phyloP scores from a whole-genome alignment of 1,284 basidiomycete genomes.

The Macrocystidia cucumis region DNA sequence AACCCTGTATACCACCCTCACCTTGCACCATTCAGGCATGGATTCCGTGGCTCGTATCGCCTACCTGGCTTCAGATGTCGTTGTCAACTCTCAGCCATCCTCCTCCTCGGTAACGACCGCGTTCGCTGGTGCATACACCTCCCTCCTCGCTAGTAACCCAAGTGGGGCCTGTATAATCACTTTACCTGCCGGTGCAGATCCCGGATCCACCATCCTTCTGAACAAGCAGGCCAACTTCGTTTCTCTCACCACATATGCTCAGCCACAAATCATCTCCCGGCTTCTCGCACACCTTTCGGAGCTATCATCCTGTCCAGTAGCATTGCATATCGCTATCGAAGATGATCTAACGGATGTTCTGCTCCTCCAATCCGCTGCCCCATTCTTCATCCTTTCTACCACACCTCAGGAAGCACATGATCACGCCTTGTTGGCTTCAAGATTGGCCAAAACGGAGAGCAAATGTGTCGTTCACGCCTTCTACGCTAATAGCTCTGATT shows the following conservation, averaged over 20 bases:
- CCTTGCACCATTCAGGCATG: no score
- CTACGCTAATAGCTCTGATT: conserved; percentile 30
- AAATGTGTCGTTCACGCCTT: conserved; percentile 80
- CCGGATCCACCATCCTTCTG: conserved; percentile 43
- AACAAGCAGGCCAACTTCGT: conserved; percentile 34
- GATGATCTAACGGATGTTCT: conserved; percentile 52
- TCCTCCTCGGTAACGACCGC: conserved; percentile 22
- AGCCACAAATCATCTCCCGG: conserved; percentile 37
- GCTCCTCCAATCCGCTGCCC: conserved; percentile 48
- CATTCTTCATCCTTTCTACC: conserved; percentile 57
- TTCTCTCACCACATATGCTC: conserved; percentile 42
- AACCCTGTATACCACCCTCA: conserved; percentile 22
- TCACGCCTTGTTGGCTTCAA: conserved; percentile 59
- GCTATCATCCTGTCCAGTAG: conserved; percentile 44
- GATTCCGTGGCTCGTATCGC: conserved; percentile 62
- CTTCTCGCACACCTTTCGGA: conserved; percentile 53
- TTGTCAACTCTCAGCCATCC: conserved; percentile 49
- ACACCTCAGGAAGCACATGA: conserved; percentile 64
- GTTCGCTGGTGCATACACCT: conserved; percentile 25
- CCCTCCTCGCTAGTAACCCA: conserved; percentile 20
- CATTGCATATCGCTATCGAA: conserved; percentile 47
- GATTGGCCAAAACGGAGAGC: conserved; percentile 26
- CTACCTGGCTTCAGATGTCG: conserved; percentile 56
- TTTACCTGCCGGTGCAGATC: conserved; percentile 54
- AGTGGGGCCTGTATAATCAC: conserved; percentile 31